These are phyloP conservation scores for Trichoderma orchidacearum DNA, from an alignment of 495 filamentous ascomycete genomes.

Conservation along the genomic window DNA sequence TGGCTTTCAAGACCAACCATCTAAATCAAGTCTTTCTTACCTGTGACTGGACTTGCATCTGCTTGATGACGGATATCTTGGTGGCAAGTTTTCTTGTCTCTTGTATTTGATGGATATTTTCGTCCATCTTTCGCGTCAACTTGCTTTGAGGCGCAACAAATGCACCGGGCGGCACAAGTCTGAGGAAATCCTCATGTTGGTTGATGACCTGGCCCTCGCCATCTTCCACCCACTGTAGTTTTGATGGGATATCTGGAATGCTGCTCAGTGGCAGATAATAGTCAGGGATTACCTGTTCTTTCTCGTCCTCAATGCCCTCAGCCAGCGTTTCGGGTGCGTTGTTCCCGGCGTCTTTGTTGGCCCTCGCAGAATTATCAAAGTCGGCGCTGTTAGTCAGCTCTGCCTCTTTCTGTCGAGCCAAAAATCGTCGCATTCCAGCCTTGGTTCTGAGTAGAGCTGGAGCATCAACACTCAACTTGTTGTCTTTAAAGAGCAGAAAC, in stretches of 20 bases:
- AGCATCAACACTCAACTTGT: constrained; percentile 75
- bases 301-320: constrained; percentile 81
- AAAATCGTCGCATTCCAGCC: constrained; percentile 55
- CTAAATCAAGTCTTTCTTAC: constrained; percentile 29
- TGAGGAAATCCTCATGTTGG: constrained; percentile 67
- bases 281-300: constrained; percentile 67
- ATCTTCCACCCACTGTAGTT: constrained; percentile 77
- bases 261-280: constrained; percentile 84
- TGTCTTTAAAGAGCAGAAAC: constrained; percentile 70
- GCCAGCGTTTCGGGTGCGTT: constrained; percentile 57
- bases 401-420: constrained; percentile 55
- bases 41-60: constrained; percentile 97
- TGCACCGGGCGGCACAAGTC: constrained; percentile 54
- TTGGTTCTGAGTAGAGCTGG: constrained; percentile 70
- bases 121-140: constrained; percentile 67
- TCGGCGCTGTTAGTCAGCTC: constrained; percentile 26
- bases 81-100: constrained; percentile 91
- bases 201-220: constrained; percentile 74
- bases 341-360: constrained; percentile 24
- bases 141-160: constrained; percentile 69
- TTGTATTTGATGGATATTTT: constrained; percentile 91
- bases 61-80: constrained; percentile 94
- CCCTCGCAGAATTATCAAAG: constrained; percentile 30
- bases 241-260: constrained; percentile 69
- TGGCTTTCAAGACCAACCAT: neutral